Evolutionary conservation across 495 filamentous ascomycete genomes (phyloP).

Genomic region (Parachaetomium inaequale): DNA sequence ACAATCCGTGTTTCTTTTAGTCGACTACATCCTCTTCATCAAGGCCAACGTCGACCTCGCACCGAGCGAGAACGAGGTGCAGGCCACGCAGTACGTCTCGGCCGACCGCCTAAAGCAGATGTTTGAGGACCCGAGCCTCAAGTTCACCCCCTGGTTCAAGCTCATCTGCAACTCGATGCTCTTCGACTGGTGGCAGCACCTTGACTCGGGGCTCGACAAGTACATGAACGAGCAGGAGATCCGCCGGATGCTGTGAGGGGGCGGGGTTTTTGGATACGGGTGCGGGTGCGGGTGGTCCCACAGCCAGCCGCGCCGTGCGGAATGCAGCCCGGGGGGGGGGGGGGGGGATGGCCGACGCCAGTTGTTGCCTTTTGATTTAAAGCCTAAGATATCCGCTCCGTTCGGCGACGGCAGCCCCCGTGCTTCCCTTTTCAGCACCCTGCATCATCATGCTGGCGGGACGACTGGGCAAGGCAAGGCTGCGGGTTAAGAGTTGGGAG

Average conservation of each 20-base stretch:
- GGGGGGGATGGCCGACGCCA: not conserved
- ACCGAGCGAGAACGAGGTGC: conserved; percentile 82
- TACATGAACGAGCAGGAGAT: conserved; percentile 85
- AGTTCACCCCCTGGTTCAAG: conserved; percentile 99
- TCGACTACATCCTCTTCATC: conserved; percentile 99
- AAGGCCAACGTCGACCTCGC: conserved; percentile 83
- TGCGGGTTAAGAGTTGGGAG: not conserved
- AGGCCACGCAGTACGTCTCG: conserved; percentile 77
- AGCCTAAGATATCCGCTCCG: conserved; percentile 31
- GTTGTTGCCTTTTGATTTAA: conserved; percentile 14
- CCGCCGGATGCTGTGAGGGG: conserved; percentile 67
- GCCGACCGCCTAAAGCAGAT: conserved; percentile 76
- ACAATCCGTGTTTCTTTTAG: conserved; percentile 44
- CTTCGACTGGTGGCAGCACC: conserved; percentile 95
- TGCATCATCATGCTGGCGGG: conserved; percentile 20
- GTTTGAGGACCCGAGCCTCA: conserved; percentile 74
- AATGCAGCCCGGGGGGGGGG: not conserved
- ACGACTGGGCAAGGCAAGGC: conserved; percentile 1
- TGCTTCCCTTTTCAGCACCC: conserved; percentile 27
- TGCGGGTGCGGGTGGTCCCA: not conserved
- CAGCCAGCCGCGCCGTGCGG: not conserved
- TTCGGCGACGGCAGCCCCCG: conserved; percentile 23
- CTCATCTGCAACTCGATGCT: conserved; percentile 97
- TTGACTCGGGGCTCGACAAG: conserved; percentile 75
- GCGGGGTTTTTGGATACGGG: not conserved